These are phyloP conservation scores for Kwoniella bestiolae DNA, from an alignment of 768 basidiomycete genomes.

Conservation along the genomic window DNA sequence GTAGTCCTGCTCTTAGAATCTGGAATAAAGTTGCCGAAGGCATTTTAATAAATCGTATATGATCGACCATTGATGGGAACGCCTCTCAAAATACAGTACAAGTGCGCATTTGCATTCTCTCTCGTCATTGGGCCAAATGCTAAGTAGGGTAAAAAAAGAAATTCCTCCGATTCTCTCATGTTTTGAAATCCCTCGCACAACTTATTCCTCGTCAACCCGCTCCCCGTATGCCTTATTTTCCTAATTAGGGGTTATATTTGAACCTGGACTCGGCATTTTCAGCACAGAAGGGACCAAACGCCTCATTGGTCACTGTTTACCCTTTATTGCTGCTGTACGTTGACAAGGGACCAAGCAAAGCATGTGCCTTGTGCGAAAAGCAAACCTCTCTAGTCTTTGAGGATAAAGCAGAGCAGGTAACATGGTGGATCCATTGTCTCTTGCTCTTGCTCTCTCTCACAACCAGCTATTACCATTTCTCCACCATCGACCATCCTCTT, in stretches of 20 bases:
- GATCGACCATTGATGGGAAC: neutral
- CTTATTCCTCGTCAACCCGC: neutral
- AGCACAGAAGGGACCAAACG: neutral
- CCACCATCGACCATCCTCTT: neutral
- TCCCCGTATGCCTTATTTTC: neutral
- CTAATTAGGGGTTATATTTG: neutral
- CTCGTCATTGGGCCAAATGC: no score
- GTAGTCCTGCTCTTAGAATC: neutral
- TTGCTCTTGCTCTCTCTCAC: neutral
- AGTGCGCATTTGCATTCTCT: no score
- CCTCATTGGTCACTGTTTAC: neutral
- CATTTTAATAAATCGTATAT: neutral
- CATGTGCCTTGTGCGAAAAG: slow-evolving; percentile 2
- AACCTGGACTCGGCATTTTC: neutral
- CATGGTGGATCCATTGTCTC: neutral
- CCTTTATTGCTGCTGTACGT: neutral
- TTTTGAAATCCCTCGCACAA: neutral
- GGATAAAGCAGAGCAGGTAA: neutral
- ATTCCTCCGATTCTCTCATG: neutral
- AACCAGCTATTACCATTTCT: neutral
- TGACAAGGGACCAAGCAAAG: neutral
- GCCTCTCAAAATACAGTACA: neutral
- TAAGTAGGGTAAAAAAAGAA: neutral
- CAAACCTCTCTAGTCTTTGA: no score
- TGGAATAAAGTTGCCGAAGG: neutral